Evolutionary conservation across 805 yeast species (phyloP), one percentile per base, ranked within the genome.

Genomic region (Priceomyces fermenticarens): DNA sequence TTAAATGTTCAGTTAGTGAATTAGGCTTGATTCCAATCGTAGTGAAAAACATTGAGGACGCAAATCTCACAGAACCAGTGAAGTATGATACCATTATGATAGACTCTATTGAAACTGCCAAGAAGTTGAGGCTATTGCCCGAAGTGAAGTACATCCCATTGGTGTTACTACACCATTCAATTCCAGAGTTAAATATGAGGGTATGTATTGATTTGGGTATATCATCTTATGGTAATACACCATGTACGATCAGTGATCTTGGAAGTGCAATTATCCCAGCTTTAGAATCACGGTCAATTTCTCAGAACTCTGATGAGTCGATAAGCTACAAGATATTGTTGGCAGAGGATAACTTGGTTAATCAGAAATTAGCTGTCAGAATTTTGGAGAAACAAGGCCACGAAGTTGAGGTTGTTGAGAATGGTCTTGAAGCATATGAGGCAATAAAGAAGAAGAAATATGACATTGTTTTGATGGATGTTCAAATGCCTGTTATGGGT

Each of bases 401-500:
- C 63, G 72, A 75, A 43, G 90, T 88, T 10, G 82, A 80, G 43
- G 96, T 88, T 35, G 96, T 87, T 5, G 91, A 85, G 58, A 88
- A 88, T 61, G 96, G 96, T 11, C 70, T 77, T 43, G 88, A 87
- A 52, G 95, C 96, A 1, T 75, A 79, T 49, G 87, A 86, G 44
- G 90, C 89, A 1, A 80, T 86, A 34, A 72, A 81, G 57, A 72
- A 75, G 48, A 77, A 75, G 46, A 72, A 75, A 36, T 88, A 82
- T 58, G 96, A 88, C 57, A 90, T 85, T 35, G 85, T 88, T 13
- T 74, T 88, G 50, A 88, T 88, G 96, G 96, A 88, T 66, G 95
- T 88, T 34, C 96, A 88, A 61, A 88, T 88, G 96, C 96, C 96
- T 7, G 87, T 86, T 11, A 88, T 88, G 93, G 95, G 96, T 23